Conservation (phyloP, 441 rosid genomes). For the Erodium texanum region DNA sequence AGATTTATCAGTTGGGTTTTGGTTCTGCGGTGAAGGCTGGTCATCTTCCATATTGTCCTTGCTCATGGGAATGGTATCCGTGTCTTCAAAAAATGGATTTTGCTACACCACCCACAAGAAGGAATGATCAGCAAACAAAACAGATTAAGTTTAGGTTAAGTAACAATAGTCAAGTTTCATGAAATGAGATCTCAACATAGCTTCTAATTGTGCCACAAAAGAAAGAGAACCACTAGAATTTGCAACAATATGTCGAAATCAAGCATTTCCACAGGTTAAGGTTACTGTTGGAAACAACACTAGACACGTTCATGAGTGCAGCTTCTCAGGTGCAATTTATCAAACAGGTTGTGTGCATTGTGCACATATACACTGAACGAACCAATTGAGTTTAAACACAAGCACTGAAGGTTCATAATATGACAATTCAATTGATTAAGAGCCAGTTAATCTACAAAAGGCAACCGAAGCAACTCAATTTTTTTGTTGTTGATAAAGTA, state of each 20-base stretch:
- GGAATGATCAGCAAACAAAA: not conserved
- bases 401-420: too few relatives aligned
- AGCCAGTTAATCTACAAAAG: too few relatives aligned
- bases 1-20: not conserved
- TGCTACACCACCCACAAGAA: too few relatives aligned
- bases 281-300: not conserved
- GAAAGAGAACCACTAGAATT: too few relatives aligned
- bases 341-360: not conserved
- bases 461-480: too few relatives aligned
- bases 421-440: too few relatives aligned
- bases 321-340: not conserved
- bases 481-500: too few relatives aligned
- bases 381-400: too few relatives aligned
- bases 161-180: not conserved
- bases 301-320: too few relatives aligned
- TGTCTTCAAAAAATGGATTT: too few relatives aligned
- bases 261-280: not conserved
- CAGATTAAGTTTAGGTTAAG: not conserved
- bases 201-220: too few relatives aligned
- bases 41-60: slow-evolving; percentile 7
- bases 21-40: slow-evolving; percentile 11
- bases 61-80: not conserved
- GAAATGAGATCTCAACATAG: not conserved
- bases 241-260: not conserved
- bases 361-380: too few relatives aligned